Evolutionary conservation across 192 early-diverging fungal species (phyloP), one percentile per base, ranked within the genome.

Genomic region (Phycomyces blakesleeanus): DNA sequence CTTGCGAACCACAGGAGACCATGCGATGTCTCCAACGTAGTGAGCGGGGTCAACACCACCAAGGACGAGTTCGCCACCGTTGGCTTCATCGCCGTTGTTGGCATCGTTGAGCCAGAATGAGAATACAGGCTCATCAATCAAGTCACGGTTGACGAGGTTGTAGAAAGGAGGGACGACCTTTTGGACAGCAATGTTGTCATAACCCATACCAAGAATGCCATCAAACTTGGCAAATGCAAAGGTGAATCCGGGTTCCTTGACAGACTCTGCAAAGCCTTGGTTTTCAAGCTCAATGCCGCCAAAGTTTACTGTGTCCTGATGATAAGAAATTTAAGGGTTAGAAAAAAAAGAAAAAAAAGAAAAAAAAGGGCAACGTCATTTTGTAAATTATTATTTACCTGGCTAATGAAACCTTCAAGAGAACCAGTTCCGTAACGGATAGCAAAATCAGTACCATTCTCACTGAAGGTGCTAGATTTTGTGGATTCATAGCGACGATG

Each of bases 151-250:
- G 37, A 97, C 82, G 85, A 98, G 89, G 60, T 89, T 84, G 74
- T 97, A 99, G 75, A 99, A 92, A 5, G 97, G 97, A 15, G 97
- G 97, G 49, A 95, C 92, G 12, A 92, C 91, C 26, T 83, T 76
- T 34, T 89, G 72, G 26, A 98, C 95, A 8, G 94, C 87, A 73
- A 97, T 97, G 55, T 80, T 87, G 62, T 93, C 89, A 64, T 92
- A 91, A n/a, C 82, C 94, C 15, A 97, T 76, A 11, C 95, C 96
- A 54, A 98, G 83, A 71, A 99, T 99, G 18, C 97, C 97, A 73
- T 99, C 97, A 66, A 98, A 99, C n/a, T 86, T 76, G 20, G 92
- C 95, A 65, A 95, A 88, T 1, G 89, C 91, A 83, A 98, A 99
- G 1, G 95, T 87, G 41, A 97, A 82, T 0, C 96, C 96, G 8